Evolutionary conservation across 2,329 filamentous ascomycete genomes (phyloP), one percentile per base, ranked within the genome.

Genomic region (Nothomitra cinnamomea): DNA sequence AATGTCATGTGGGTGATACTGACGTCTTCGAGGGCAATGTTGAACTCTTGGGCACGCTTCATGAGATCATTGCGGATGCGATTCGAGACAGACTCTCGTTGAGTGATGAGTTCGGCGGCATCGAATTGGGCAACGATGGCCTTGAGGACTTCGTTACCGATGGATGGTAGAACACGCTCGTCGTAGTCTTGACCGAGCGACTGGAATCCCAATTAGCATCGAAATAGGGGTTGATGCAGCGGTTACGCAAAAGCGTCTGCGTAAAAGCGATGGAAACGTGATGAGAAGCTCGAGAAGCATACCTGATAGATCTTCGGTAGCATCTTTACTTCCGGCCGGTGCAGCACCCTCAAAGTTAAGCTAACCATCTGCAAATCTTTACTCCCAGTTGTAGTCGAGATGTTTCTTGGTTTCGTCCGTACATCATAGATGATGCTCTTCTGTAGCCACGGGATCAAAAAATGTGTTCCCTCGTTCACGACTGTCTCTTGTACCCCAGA

Each of bases 1-100:
- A 98, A 98, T 53, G 92, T 98, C 92, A 98, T 98, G 78, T 98
- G 92, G 57, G 92, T 98, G 70, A 98, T 98, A 66, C 87, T 94
- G 56, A 98, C 92, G 66, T 98, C 92, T 72, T 98, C 92, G 53
- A 98, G 86, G 25, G 88, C 87, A 66, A 98, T 98, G 77, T 98
- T 95, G 81, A 98, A 98, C 70, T 98, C 92, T 64, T 83, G 74
- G 49, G 92, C 92, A 64, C 92, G 89, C 73, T 85, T 88, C 66
- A 92, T 83, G 51, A 98, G 81, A 68, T 98, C 92, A 61, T 78
- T 77, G 57, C 87, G 88, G 75, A 98, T 98, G 63, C 89, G 85
- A 70, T 95, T 84, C 59, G 84, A 90, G 63, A 98, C 92, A 59
- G 90, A 87, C 74, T 98, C 94, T 69, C 92, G 85, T 74, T 98